Conservation (phyloP, 805 yeast genomes). For the Isabelozyma gotoi region DNA sequence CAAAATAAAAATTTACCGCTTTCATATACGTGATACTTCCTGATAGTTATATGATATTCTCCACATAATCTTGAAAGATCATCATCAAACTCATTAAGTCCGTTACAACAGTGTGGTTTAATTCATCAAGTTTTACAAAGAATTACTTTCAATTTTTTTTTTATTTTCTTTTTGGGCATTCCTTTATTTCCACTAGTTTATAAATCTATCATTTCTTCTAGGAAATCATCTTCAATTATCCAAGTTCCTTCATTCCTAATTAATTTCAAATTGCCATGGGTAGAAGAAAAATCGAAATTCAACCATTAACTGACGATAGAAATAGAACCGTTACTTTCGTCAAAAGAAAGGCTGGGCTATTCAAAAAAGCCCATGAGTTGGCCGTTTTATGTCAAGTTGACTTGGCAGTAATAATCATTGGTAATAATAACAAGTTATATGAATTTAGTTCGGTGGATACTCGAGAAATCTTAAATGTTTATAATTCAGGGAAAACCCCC, state of each 20-base stretch:
- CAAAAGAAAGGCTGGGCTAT: constrained; percentile 91
- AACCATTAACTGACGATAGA: constrained; percentile 88
- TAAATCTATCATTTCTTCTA: no score
- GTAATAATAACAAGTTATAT: constrained; percentile 77
- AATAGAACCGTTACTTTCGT: constrained; percentile 85
- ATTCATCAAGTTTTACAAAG: no score
- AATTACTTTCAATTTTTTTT: no score
- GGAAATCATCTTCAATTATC: no score
- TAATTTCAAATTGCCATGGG: constrained; percentile 60
- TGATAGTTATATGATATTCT: no score
- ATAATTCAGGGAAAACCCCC: constrained; percentile 25
- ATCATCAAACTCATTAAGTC: no score
- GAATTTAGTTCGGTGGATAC: constrained; percentile 80
- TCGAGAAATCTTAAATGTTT: constrained; percentile 22
- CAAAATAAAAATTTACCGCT: no score
- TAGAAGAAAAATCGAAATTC: constrained; percentile 91
- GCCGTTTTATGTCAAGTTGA: constrained; percentile 92
- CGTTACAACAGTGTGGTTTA: no score
- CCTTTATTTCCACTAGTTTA: no score
- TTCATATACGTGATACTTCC: no score
- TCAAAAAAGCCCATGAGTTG: constrained; percentile 82
- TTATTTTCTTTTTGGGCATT: no score
- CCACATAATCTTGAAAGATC: no score
- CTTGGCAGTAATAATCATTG: constrained; percentile 84
- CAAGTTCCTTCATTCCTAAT: background rate